These are phyloP conservation scores for Podila clonocystis DNA, from an alignment of 192 early-diverging fungal genomes.

Conservation along the genomic window DNA sequence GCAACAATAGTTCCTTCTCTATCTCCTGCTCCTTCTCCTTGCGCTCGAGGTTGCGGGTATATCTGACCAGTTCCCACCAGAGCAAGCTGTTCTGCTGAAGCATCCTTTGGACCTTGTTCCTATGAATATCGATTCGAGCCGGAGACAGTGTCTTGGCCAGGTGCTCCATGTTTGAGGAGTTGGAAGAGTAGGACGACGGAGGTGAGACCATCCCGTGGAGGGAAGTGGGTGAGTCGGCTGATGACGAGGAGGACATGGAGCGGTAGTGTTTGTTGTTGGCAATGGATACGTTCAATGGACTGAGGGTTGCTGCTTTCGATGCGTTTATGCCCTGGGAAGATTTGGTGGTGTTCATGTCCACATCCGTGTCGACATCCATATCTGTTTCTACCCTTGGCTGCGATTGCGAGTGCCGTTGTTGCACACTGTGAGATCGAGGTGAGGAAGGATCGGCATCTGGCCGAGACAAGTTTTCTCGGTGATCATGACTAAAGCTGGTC, in stretches of 20 bases:
- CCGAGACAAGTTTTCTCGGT: too few relatives aligned
- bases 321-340: neutral
- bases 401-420: neutral
- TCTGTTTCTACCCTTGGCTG: neutral
- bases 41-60: conserved; percentile 37
- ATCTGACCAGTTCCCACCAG: conserved; percentile 52
- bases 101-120: conserved; percentile 36
- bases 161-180: conserved; percentile 25
- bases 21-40: conserved; percentile 33
- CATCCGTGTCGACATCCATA: conserved; percentile 1
- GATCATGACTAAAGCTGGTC: too few relatives aligned
- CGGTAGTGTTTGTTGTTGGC: neutral
- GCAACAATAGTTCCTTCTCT: conserved; percentile 15
- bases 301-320: neutral
- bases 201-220: conserved; percentile 25
- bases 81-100: conserved; percentile 46
- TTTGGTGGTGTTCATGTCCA: conserved; percentile 18
- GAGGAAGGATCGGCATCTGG: too few relatives aligned
- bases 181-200: conserved; percentile 42
- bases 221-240: conserved; percentile 28
- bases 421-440: neutral
- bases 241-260: conserved; percentile 12
- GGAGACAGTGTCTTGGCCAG: conserved; percentile 30
- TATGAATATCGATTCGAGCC: conserved; percentile 28
- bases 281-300: neutral